phyloP scores from a whole-genome alignment of 2,329 filamentous ascomycete species.

The Fusarium abutilonis region DNA sequence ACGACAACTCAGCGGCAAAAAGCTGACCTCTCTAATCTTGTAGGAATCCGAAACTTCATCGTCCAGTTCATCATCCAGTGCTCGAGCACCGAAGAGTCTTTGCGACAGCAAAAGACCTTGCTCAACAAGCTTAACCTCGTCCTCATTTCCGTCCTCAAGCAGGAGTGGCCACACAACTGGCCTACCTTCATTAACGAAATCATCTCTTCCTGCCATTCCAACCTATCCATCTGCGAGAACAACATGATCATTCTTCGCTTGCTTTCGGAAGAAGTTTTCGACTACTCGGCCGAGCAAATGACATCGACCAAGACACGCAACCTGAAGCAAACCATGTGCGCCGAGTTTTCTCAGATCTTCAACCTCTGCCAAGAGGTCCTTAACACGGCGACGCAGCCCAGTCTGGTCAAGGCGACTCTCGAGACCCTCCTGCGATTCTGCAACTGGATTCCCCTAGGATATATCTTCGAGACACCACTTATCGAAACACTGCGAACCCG shows the following conservation, averaged over 20 bases:
- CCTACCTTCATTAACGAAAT: conserved; percentile 99
- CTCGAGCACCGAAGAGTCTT: conserved; percentile 87
- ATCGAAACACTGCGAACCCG: conserved; percentile 94
- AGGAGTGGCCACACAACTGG: conserved; percentile 99
- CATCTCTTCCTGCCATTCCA: conserved; percentile 93
- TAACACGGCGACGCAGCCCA: conserved; percentile 86
- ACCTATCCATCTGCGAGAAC: conserved; percentile 97
- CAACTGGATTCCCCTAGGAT: conserved; percentile 98
- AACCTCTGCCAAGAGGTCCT: conserved; percentile 96
- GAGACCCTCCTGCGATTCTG: conserved; percentile 96
- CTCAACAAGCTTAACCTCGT: conserved; percentile 99
- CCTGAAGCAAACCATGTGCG: conserved; percentile 97
- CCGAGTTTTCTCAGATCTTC: conserved; percentile 98
- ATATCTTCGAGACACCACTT: conserved; percentile 97
- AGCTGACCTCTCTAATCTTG: conserved; percentile 24
- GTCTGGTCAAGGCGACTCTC: conserved; percentile 93
- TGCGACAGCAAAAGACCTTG: conserved; percentile 85
- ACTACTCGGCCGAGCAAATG: conserved; percentile 99
- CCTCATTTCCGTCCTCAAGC: conserved; percentile 96
- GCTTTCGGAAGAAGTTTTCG: conserved; percentile 97
- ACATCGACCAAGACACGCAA: conserved; percentile 97
- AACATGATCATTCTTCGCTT: conserved; percentile 98
- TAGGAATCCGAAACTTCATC: conserved; percentile 98
- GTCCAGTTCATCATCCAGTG: conserved; percentile 98
- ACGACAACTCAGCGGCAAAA: not conserved